Conservation (phyloP, 1,284 basidiomycete genomes). For the Puccinia horiana region DNA sequence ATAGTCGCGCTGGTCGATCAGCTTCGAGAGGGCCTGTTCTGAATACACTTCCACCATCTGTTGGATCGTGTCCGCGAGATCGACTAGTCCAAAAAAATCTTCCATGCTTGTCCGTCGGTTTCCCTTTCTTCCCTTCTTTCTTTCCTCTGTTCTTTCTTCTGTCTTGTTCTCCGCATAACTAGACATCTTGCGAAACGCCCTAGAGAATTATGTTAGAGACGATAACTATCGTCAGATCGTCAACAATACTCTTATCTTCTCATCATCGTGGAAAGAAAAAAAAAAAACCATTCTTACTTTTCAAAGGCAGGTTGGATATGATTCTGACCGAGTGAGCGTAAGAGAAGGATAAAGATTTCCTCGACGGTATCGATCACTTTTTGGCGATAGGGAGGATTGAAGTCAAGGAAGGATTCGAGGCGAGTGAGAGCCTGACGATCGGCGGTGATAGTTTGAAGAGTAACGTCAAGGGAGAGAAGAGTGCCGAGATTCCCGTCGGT, state of each 20-base stretch:
- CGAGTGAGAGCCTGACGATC: constrained; percentile 87
- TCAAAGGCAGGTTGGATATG: constrained; percentile 85
- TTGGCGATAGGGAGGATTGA: constrained; percentile 60
- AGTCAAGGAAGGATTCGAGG: constrained; percentile 13
- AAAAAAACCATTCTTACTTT: constrained; percentile 63
- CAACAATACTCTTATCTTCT: no score
- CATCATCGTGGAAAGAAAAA: no score
- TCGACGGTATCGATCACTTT: constrained; percentile 73
- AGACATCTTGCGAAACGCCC: constrained; percentile 1
- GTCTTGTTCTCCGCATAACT: neutral
- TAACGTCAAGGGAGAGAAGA: neutral
- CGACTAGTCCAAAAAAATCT: constrained; percentile 96
- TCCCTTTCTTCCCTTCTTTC: constrained; percentile 63
- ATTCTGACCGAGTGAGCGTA: constrained; percentile 74
- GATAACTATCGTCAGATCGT: constrained; percentile 61
- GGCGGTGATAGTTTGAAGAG: constrained; percentile 71
- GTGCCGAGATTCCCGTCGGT: constrained; percentile 30
- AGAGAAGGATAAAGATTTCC: constrained; percentile 81
- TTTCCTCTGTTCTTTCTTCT: neutral
- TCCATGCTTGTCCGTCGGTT: constrained; percentile 65
- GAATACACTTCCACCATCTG: constrained; percentile 98
- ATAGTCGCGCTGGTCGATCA: constrained; percentile 90
- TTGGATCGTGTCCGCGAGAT: constrained; percentile 94
- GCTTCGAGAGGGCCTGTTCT: constrained; percentile 83
- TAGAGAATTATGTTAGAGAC: neutral